Conservation (phyloP, 108 stramenopile genomes). For the Skeletonema menzelii region DNA sequence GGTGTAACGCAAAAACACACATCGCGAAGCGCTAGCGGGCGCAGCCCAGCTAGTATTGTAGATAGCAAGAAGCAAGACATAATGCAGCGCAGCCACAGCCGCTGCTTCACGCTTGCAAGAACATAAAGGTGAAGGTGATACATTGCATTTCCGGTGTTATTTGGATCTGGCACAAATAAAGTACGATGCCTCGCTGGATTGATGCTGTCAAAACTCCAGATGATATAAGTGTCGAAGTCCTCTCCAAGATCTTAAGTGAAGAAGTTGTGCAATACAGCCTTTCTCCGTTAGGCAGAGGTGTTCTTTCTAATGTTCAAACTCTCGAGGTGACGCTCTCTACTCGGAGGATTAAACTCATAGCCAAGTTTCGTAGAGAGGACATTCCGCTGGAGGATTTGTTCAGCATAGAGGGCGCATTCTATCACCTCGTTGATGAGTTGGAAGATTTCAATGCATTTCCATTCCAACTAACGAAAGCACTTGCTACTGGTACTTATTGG, state of each 20-base stretch:
- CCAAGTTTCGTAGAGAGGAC: constrained; percentile 27
- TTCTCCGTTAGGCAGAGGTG: constrained; percentile 17
- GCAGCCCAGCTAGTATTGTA: too few relatives aligned
- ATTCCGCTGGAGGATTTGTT: constrained; percentile 29
- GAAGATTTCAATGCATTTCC: constrained; percentile 3
- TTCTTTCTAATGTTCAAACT: constrained; percentile 26
- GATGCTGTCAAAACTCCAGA: neutral
- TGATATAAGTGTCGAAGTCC: neutral
- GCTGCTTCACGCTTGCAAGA: too few relatives aligned
- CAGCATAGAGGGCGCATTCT: constrained; percentile 19
- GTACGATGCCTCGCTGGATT: neutral
- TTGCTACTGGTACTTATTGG: constrained; percentile 21
- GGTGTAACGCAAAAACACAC: too few relatives aligned
- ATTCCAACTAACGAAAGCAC: constrained; percentile 12
- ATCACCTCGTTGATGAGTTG: constrained; percentile 8
- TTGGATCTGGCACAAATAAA: neutral
- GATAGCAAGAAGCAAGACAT: too few relatives aligned
- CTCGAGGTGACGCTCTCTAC: constrained; percentile 4
- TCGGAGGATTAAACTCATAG: constrained; percentile 7
- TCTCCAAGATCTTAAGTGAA: neutral
- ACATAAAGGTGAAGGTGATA: too few relatives aligned
- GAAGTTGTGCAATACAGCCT: neutral
- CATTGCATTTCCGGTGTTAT: too few relatives aligned
- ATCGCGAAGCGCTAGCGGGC: too few relatives aligned
- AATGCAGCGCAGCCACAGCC: too few relatives aligned